Evolutionary conservation across 208 protist genomes (phyloP), one percentile per base, ranked within the genome.

Genomic region (Trichomonas tenax): DNA sequence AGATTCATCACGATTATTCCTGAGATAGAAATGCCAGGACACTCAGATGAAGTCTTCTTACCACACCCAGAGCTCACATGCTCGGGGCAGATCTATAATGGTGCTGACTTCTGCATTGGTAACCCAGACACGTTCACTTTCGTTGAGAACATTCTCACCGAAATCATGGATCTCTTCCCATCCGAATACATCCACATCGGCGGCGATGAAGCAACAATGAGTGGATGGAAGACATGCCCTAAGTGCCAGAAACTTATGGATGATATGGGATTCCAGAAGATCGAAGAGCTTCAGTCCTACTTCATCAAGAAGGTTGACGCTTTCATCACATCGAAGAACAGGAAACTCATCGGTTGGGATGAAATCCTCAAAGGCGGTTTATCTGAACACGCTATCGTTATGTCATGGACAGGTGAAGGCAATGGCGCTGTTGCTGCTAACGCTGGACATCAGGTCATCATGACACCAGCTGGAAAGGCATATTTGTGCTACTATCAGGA

Each of bases 1-100:
- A 14, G 46, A 96, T 51, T 49, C 34, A 86, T 96, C 11, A 38
- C 45, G 15, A 44, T 96, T 45, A 38, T 96, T 11, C 95, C 95
- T 15, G 95, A 96, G 63, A 46, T 96, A 6, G 95, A 96, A 38
- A 96, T 58, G 44, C 95, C 95, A 4, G 95, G 82, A 0, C 95
- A 96, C 36, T 49, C n/a, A 10, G 11, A 36, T 58, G 21, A 11
- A 0, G 10, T 14, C 34, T 36, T 51, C 58, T 2, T 9, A 1
- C 51, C 44, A 14, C 82, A 96, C 36, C 95, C 95, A 11, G 58
- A 96, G 36, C 44, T 44, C 31, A 63, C 34, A 21, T 89, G 82
- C 82, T 17, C 17, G 31, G 82, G 58, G 3, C 31, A 38, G 63
- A 45, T 34, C 26, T 34, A 23, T 31, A 11, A 38, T 45, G 36